phyloP scores from a whole-genome alignment of 371 early-diverging fungal genomes.

The Fennellomyces sp. region DNA sequence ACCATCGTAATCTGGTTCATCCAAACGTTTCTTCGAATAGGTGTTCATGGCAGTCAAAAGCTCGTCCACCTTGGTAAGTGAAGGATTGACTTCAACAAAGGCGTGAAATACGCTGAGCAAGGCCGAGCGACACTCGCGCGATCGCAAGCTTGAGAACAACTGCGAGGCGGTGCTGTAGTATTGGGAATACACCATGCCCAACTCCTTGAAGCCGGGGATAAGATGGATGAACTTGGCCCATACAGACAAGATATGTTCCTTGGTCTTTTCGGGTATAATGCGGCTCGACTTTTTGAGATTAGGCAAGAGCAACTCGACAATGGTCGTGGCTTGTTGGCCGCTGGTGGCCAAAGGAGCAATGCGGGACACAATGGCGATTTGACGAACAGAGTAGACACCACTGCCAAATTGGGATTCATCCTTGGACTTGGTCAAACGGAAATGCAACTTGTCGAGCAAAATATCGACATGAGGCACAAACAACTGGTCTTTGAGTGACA shows the following conservation, averaged over 20 bases:
- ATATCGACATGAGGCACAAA: conserved; percentile 66
- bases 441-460: conserved; percentile 67
- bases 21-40: conserved; percentile 73
- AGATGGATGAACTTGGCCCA: conserved; percentile 70
- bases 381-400: conserved; percentile 67
- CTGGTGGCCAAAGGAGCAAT: conserved; percentile 75
- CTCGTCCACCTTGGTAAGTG: conserved; percentile 53
- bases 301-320: conserved; percentile 85
- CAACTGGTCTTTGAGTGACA: conserved; percentile 49
- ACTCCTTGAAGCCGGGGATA: conserved; percentile 53
- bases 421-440: conserved; percentile 55
- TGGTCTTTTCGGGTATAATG: conserved; percentile 78
- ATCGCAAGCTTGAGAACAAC: conserved; percentile 60
- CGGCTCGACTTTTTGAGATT: conserved; percentile 72
- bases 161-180: conserved; percentile 64
- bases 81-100: conserved; percentile 66
- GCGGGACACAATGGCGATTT: conserved; percentile 80
- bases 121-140: conserved; percentile 61
- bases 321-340: conserved; percentile 64
- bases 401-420: conserved; percentile 55
- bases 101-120: conserved; percentile 64
- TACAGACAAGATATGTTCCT: conserved; percentile 82
- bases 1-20: conserved; percentile 87
- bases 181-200: conserved; percentile 43
- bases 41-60: conserved; percentile 79